Conservation (phyloP, 495 filamentous ascomycete species). For the Neurospora sublineolata region DNA sequence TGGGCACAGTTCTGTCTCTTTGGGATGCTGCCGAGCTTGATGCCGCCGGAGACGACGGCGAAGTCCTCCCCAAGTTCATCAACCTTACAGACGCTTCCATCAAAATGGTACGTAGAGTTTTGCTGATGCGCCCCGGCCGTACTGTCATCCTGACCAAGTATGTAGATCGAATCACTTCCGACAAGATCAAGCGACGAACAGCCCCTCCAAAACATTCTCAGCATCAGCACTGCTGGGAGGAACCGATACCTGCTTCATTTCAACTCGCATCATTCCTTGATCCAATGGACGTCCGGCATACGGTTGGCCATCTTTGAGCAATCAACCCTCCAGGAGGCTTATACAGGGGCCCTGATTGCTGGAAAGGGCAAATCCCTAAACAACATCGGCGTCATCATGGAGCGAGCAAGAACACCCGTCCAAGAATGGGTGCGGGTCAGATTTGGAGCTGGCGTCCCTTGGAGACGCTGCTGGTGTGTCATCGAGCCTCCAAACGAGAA, state of each 20-base stretch:
- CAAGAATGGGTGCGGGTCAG: conserved; percentile 94
- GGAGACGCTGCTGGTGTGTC: conserved; percentile 94
- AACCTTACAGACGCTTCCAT: conserved; percentile 96
- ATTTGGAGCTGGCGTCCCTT: conserved; percentile 93
- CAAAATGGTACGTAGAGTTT: conserved; percentile 60
- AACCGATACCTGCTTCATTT: conserved; percentile 96
- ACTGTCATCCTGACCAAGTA: not conserved
- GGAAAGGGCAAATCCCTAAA: conserved; percentile 85
- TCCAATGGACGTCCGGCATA: conserved; percentile 93
- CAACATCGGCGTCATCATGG: conserved; percentile 77
- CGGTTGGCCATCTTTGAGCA: conserved; percentile 93
- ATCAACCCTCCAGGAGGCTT: conserved; percentile 84
- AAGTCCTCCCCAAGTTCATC: conserved; percentile 88
- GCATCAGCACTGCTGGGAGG: conserved; percentile 85
- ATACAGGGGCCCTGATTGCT: conserved; percentile 89
- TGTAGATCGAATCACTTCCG: conserved; percentile 78
- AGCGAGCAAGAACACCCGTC: conserved; percentile 58
- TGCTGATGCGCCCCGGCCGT: not conserved
- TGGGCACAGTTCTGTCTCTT: conserved; percentile 85
- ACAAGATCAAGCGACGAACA: conserved; percentile 64
- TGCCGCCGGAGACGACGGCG: conserved; percentile 66
- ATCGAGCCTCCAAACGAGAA: conserved; percentile 88
- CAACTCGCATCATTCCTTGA: conserved; percentile 83
- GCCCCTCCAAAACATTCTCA: conserved; percentile 84
- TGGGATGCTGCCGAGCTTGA: conserved; percentile 95